A percentile compares a stretch with the other conserved stretches of the same genome.
phyloP scores from a whole-genome alignment of 495 filamentous ascomycete genomes.

The Podospora anserina region DNA sequence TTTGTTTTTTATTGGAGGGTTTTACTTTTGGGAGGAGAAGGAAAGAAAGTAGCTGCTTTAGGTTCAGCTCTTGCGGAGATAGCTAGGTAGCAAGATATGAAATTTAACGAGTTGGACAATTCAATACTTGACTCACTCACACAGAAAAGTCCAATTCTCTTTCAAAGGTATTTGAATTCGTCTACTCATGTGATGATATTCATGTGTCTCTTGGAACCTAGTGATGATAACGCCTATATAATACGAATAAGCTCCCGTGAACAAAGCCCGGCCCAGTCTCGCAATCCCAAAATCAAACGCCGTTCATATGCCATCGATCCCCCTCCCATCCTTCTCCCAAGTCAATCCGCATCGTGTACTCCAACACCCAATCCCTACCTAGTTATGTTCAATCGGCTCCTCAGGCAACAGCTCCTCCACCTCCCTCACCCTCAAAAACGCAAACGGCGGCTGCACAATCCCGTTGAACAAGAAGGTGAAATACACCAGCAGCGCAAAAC shows the following conservation, averaged over 20 bases:
- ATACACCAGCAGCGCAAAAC: slow-evolving; percentile 87
- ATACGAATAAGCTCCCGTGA: too few species aligned
- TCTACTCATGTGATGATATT: too few species aligned
- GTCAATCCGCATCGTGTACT: too few species aligned
- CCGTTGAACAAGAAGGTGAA: slow-evolving; percentile 98
- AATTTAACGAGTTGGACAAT: too few species aligned
- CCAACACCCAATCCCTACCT: slow-evolving; percentile 8
- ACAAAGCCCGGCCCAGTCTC: too few species aligned
- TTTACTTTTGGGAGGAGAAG: background rate
- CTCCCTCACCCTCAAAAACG: slow-evolving; percentile 50
- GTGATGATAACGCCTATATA: too few species aligned
- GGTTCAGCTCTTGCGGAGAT: background rate
- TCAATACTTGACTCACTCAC: too few species aligned
- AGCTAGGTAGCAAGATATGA: too few species aligned
- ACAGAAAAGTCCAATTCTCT: too few species aligned
- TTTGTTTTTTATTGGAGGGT: background rate
- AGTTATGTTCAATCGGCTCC: slow-evolving; percentile 76
- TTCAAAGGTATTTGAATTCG: too few species aligned
- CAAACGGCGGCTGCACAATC: slow-evolving; percentile 74
- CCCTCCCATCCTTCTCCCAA: background rate
- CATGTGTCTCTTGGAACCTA: too few species aligned
- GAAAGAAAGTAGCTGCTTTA: background rate
- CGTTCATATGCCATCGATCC: background rate
- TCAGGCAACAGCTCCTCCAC: slow-evolving; percentile 74
- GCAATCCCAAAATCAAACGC: too few species aligned